Base-by-base conservation (phyloP, 257 asterid genomes). In the Plantago major region DNA sequence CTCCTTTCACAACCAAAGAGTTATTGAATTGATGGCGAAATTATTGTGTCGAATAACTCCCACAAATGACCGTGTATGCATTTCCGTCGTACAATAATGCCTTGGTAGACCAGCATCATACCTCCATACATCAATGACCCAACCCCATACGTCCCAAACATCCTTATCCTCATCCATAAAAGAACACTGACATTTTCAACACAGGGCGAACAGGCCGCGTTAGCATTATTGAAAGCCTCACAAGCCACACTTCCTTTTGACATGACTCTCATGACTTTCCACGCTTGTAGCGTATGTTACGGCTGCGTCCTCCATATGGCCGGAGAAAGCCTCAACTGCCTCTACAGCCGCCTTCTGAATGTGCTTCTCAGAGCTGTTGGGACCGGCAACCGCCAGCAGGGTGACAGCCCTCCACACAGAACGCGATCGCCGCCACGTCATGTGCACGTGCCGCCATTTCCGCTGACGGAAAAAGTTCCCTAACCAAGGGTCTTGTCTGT, bases 371-470 rank as follows among this genome's bases (percentile, higher is more conserved):
- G 95, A 74, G 0, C n/a, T n/a, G 75, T 80, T 8, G 93, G 95
- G 16, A 78, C 64, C 1, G 82, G 87, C 58, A 87, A 55, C 46
- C 65, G 67, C 88, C 87, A 87, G 81, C 74, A 0, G 93, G 0
- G 87, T 88, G 33, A 87, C 87, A 7, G 84, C 78, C 3, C 80
- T 73, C 0, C 95, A n/a, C 93, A 14, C 83, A 55, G 17, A 87
- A 74, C 0, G 95, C 86, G 12, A 83, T 61, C 3, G 76, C 88
- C 0, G 90, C 90, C 50, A 85, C 88, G 37, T 83, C 90, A 58
- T 82, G 84, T 0, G 94, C 94, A 60, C 86, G 79, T 2, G 90
- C 94, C 5, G 94, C 94, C 95, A 86, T 86, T 40, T 83, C 88
- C 0, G 74, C 82, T 0, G 91, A 83, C 1, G 78, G 82, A n/a